phyloP scores from a whole-genome alignment of 345 rosid species.

The Populus pruinosa region DNA sequence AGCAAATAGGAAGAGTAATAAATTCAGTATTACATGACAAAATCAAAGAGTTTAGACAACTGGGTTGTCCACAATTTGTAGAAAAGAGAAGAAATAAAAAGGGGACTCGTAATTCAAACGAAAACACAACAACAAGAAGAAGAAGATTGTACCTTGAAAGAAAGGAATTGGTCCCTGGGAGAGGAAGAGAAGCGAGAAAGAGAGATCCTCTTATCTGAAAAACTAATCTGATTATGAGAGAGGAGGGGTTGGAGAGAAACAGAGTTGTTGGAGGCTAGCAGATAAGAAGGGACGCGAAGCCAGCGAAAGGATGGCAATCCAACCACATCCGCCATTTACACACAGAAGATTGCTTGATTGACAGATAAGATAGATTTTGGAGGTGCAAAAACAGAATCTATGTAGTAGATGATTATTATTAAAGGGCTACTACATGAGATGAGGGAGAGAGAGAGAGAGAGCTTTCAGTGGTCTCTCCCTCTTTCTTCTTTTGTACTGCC shows the following conservation, averaged over 20 bases:
- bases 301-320: slow-evolving; percentile 38
- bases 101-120: not conserved
- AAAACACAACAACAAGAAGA: not conserved
- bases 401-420: not conserved
- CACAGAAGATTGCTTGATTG: not conserved
- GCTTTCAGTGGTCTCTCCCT: not conserved
- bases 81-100: too few species aligned
- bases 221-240: slow-evolving; percentile 13
- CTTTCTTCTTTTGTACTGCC: too few species aligned
- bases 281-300: slow-evolving; percentile 38
- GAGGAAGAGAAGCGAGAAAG: slow-evolving; percentile 22
- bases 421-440: not conserved
- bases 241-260: slow-evolving; percentile 34
- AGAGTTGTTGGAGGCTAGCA: slow-evolving; percentile 35
- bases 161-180: slow-evolving; percentile 35
- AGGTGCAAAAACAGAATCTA: too few species aligned
- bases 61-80: not conserved
- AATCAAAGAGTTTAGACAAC: slow-evolving; percentile 5
- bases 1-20: not conserved
- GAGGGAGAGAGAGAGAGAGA: not conserved
- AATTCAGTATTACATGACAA: not conserved
- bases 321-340: slow-evolving; percentile 64
- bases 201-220: slow-evolving; percentile 25
- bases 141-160: slow-evolving; percentile 43
- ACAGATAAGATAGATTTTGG: not conserved